Conservation (phyloP, 2,329 filamentous ascomycete genomes). For the Aspergillus pseudoviridinutans region DNA sequence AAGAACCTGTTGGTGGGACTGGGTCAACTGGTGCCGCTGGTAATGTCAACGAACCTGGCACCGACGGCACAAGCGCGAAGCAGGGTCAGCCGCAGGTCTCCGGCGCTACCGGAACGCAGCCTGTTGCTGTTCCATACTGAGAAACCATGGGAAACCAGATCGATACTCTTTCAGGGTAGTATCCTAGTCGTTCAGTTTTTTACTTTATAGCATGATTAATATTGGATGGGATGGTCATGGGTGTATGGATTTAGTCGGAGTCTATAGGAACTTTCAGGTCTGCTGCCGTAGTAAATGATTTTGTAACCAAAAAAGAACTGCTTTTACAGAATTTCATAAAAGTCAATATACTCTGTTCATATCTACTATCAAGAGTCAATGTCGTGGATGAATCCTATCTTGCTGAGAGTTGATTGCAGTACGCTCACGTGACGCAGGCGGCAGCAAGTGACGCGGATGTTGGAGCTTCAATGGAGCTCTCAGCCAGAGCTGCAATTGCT, state of each 20-base stretch:
- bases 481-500: slow-evolving; percentile 16
- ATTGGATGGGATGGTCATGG: not conserved
- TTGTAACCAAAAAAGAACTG: not conserved
- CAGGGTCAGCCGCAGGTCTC: not conserved
- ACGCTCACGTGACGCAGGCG: slow-evolving; percentile 30
- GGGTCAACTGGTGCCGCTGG: not conserved
- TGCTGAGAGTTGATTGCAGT: not conserved
- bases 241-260: not conserved
- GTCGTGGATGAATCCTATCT: not conserved
- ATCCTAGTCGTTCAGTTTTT: not conserved
- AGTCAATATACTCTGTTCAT: not conserved
- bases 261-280: not conserved
- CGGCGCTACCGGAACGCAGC: slow-evolving; percentile 5
- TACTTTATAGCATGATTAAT: not conserved
- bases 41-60: slow-evolving; percentile 1
- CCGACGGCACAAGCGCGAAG: not conserved
- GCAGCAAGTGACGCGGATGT: slow-evolving; percentile 34
- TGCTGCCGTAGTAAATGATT: not conserved
- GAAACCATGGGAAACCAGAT: not conserved
- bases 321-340: not conserved
- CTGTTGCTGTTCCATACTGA: slow-evolving; percentile 13
- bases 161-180: not conserved
- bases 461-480: slow-evolving; percentile 25
- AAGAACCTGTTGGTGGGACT: no score
- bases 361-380: not conserved